These are phyloP conservation scores for Populus nigra DNA, from an alignment of 345 rosid species.

Conservation along the genomic window DNA sequence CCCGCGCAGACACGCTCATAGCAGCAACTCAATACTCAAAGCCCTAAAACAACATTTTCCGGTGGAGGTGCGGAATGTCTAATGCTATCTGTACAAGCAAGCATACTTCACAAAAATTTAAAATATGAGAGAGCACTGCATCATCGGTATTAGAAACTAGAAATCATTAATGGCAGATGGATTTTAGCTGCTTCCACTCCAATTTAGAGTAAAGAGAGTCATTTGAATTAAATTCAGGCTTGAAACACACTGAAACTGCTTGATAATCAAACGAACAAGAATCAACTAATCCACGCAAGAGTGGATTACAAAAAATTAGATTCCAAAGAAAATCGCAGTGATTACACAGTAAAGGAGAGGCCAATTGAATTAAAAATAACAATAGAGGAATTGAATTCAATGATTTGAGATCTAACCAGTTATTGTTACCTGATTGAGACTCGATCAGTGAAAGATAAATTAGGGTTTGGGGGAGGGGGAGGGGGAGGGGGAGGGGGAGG, in stretches of 20 bases:
- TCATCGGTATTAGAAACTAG: background rate
- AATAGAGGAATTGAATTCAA: background rate
- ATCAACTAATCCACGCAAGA: background rate
- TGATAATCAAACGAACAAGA: background rate
- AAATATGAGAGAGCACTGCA: background rate
- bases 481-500: background rate
- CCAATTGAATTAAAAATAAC: background rate
- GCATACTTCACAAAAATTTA: no score
- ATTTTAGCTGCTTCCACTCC: constrained; percentile 14
- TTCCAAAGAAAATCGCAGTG: background rate
- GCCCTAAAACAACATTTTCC: background rate
- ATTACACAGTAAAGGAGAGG: background rate
- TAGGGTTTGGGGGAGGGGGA: constrained; percentile 15
- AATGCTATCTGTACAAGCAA: no score
- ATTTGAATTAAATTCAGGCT: background rate
- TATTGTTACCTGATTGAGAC: constrained; percentile 14
- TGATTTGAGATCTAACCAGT: constrained; percentile 12
- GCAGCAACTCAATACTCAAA: background rate
- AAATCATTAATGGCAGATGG: background rate
- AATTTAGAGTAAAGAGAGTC: background rate
- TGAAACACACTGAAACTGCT: background rate
- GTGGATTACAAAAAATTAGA: background rate
- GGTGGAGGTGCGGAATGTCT: background rate
- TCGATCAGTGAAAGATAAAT: constrained; percentile 1
- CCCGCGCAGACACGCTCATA: background rate